Conservation (phyloP, 2,329 filamentous ascomycete species). For the Phialophora tarda region DNA sequence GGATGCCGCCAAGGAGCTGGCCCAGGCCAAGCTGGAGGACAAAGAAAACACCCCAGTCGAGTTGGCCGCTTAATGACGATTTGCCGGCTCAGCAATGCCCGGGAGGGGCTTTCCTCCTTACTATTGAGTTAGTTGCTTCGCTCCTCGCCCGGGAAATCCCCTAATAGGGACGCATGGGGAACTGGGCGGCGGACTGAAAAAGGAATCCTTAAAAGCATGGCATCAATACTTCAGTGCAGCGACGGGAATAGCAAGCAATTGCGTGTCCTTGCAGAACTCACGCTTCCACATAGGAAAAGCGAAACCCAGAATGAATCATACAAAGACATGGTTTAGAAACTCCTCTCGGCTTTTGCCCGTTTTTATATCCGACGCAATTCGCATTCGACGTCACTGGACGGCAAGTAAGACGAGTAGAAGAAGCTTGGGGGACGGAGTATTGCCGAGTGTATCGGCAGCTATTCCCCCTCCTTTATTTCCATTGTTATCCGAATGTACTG, state of each 20-base stretch:
- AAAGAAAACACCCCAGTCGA: constrained; percentile 26
- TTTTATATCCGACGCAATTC: not conserved
- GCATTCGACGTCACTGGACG: constrained; percentile 10
- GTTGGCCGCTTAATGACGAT: constrained; percentile 13
- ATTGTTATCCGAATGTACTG: not conserved
- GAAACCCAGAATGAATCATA: not conserved
- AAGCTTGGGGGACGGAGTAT: constrained; percentile 3
- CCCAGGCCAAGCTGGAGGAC: constrained; percentile 67
- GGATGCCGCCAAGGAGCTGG: constrained; percentile 65
- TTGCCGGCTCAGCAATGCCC: not conserved
- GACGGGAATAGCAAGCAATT: not conserved
- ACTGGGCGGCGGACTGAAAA: not conserved
- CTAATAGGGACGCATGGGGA: not conserved
- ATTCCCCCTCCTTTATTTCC: not conserved
- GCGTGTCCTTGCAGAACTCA: not conserved
- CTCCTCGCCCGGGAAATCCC: not conserved
- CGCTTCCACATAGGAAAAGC: not conserved
- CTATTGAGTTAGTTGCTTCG: not conserved
- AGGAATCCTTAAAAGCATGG: not conserved
- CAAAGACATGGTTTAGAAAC: not conserved
- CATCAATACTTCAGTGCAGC: not conserved
- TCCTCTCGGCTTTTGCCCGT: not conserved
- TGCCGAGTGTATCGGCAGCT: not conserved
- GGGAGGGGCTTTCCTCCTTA: not conserved
- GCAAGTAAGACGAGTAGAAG: too few species aligned